phyloP scores from a whole-genome alignment of 2,329 filamentous ascomycete species.

The Hypoxylon rubiginosum region DNA sequence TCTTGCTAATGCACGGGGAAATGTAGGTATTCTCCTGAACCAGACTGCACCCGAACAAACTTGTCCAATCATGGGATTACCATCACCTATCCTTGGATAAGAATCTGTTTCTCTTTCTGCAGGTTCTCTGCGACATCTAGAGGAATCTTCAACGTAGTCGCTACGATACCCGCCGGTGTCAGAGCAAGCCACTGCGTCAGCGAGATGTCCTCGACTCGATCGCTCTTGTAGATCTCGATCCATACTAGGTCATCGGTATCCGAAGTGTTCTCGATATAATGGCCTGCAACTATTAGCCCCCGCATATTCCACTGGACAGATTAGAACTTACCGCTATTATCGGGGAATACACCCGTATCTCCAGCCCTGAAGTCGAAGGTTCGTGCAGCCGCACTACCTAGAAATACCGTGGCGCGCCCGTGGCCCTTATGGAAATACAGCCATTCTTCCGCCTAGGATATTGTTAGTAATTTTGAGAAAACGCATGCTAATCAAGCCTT shows the following conservation, averaged over 20 bases:
- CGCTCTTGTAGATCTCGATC: conserved; percentile 78
- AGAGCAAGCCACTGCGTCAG: conserved; percentile 78
- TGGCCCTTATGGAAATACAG: conserved; percentile 76
- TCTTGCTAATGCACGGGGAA: no score
- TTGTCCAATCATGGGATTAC: neutral
- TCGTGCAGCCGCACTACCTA: conserved; percentile 70
- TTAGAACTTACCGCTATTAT: conserved; percentile 66
- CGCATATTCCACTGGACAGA: neutral
- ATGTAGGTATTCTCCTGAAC: no score
- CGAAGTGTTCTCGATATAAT: conserved; percentile 78
- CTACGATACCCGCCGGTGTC: conserved; percentile 73
- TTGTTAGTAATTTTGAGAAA: conserved; percentile 13
- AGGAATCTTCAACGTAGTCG: conserved; percentile 70
- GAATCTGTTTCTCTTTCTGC: conserved; percentile 74
- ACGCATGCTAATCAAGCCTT: conserved; percentile 44
- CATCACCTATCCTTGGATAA: conserved; percentile 55
- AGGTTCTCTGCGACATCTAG: conserved; percentile 67
- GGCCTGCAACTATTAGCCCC: conserved; percentile 53
- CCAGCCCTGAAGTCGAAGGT: conserved; percentile 77
- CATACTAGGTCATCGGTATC: conserved; percentile 73
- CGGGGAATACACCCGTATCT: conserved; percentile 77
- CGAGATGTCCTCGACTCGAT: conserved; percentile 75
- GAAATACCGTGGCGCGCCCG: conserved; percentile 74
- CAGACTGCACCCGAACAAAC: neutral
- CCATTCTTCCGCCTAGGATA: conserved; percentile 73